Conservation (phyloP, 164 flowering plant species). For the Stephania yunnanensis region DNA sequence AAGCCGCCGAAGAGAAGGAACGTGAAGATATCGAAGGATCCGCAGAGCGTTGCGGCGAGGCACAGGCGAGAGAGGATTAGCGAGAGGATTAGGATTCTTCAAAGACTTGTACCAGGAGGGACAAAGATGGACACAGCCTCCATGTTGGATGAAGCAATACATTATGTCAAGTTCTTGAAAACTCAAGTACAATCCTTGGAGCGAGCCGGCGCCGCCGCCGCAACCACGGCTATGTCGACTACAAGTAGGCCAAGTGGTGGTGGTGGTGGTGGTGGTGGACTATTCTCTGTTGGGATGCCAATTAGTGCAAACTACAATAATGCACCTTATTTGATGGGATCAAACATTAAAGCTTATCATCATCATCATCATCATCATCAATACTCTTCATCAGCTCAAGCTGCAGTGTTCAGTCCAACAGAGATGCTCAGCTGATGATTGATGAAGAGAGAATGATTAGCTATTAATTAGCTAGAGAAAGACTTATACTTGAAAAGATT, state of each 20-base stretch:
- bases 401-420: slow-evolving; percentile 20
- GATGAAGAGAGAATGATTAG: not conserved
- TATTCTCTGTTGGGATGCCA: slow-evolving; percentile 28
- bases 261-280: slow-evolving; percentile 5
- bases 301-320: slow-evolving; percentile 10
- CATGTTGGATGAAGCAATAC: slow-evolving; percentile 61
- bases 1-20: slow-evolving; percentile 56
- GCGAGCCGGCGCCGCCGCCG: not conserved
- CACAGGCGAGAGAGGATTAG: slow-evolving; percentile 58
- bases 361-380: slow-evolving; percentile 2
- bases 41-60: slow-evolving; percentile 61
- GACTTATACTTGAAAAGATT: too few relatives aligned
- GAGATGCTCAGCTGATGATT: slow-evolving; percentile 25
- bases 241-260: too few relatives aligned
- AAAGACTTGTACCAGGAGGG: slow-evolving; percentile 59
- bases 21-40: slow-evolving; percentile 58
- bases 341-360: slow-evolving; percentile 22
- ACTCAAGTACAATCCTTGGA: slow-evolving; percentile 49
- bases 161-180: slow-evolving; percentile 54
- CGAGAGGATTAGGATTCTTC: slow-evolving; percentile 53
- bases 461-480: too few relatives aligned
- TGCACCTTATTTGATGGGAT: slow-evolving; percentile 7
- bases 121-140: slow-evolving; percentile 70
- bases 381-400: not conserved
- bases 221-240: not conserved